phyloP scores from a whole-genome alignment of 164 flowering plant species.

The Tetrastigma voinierianum region DNA sequence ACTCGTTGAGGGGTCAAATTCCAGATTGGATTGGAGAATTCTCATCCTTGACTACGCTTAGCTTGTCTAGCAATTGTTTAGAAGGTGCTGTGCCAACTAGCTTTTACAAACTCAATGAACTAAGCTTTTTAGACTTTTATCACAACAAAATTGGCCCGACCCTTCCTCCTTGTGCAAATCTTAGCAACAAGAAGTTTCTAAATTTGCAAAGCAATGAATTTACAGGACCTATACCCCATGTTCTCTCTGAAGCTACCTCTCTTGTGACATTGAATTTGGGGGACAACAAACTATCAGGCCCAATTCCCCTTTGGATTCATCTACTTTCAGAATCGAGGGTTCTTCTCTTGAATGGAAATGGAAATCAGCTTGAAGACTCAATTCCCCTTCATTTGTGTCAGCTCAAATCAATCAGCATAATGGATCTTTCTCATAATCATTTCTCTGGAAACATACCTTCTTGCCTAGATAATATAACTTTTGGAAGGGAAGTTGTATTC shows the following conservation, averaged over 20 bases:
- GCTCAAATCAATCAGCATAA: background rate
- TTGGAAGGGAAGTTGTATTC: background rate
- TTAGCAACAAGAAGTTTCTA: background rate
- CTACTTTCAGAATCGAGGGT: background rate
- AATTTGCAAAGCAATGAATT: background rate
- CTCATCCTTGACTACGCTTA: background rate
- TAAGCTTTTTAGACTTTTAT: constrained; percentile 1
- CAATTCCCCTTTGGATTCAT: background rate
- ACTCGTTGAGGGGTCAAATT: background rate
- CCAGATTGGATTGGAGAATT: constrained; percentile 13
- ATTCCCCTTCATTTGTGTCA: background rate
- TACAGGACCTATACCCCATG: background rate
- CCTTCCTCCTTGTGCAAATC: background rate
- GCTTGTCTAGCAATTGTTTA: background rate
- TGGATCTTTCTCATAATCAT: constrained; percentile 1
- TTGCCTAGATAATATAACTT: constrained; percentile 9
- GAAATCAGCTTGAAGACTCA: background rate
- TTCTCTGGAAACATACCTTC: constrained; percentile 18
- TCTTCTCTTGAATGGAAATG: background rate
- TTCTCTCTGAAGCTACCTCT: background rate
- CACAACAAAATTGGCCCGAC: background rate
- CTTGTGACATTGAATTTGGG: constrained; percentile 5
- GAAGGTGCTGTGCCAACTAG: background rate
- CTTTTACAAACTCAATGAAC: background rate
- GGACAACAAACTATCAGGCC: background rate